Conservation (phyloP, 192 early-diverging fungal species). For the Linnemannia hyalina region DNA sequence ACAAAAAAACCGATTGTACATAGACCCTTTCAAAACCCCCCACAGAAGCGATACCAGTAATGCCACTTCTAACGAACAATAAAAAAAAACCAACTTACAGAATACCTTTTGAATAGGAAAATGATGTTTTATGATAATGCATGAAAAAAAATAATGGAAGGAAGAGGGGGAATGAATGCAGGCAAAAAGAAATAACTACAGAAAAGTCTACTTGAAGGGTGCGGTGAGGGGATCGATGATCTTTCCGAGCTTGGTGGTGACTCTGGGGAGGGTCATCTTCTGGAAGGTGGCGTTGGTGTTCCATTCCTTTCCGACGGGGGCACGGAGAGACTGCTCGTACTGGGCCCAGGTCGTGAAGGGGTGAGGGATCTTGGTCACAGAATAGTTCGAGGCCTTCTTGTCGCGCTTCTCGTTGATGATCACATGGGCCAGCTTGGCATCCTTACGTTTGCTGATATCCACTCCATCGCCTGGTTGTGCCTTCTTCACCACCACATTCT, state of each 20-base stretch:
- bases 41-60: neutral
- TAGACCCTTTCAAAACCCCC: too few species aligned
- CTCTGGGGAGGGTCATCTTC: constrained; percentile 82
- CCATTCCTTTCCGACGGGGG: constrained; percentile 97
- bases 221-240: constrained; percentile 89
- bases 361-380: constrained; percentile 80
- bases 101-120: neutral
- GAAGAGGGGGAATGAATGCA: neutral
- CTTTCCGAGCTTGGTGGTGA: constrained; percentile 85
- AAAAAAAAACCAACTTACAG: neutral
- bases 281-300: constrained; percentile 82
- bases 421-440: constrained; percentile 84
- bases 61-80: neutral
- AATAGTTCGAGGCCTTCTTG: constrained; percentile 87
- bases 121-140: neutral
- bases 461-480: constrained; percentile 71
- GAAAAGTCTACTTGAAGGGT: constrained; percentile 63
- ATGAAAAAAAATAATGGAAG: neutral
- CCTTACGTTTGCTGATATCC: constrained; percentile 72
- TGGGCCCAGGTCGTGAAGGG: constrained; percentile 88
- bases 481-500: constrained; percentile 61
- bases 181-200: neutral
- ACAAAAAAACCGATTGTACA: neutral
- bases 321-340: constrained; percentile 87
- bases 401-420: constrained; percentile 92